These are phyloP conservation scores for Candida methanosorbosa DNA, from an alignment of 805 yeast genomes.

Conservation along the genomic window DNA sequence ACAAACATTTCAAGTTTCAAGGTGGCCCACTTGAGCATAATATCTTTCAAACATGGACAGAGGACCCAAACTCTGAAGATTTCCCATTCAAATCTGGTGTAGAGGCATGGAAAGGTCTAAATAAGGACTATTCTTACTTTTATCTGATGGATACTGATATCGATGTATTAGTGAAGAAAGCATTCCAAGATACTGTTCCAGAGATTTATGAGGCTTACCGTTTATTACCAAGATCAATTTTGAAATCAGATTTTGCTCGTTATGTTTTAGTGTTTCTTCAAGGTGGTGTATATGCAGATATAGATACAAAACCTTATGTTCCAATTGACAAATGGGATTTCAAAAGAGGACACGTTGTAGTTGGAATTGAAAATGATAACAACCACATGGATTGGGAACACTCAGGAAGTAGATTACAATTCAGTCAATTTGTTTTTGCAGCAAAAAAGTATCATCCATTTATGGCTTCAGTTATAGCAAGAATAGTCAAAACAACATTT, in stretches of 20 bases:
- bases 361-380: constrained; percentile 14
- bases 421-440: constrained; percentile 9
- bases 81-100: not conserved
- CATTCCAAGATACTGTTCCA: constrained; percentile 23
- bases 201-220: constrained; percentile 38
- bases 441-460: constrained; percentile 17
- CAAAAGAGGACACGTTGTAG: constrained; percentile 8
- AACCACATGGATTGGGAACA: constrained; percentile 12
- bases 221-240: constrained; percentile 35
- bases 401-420: constrained; percentile 12
- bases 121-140: not conserved
- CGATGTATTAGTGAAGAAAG: constrained; percentile 2
- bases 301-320: constrained; percentile 40
- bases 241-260: constrained; percentile 41
- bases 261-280: constrained; percentile 36
- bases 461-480: constrained; percentile 14
- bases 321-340: constrained; percentile 23
- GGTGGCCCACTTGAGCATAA: not conserved
- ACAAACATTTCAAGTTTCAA: not conserved
- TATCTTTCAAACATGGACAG: not conserved
- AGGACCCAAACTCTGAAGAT: not conserved
- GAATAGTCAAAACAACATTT: constrained; percentile 9
- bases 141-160: not conserved
- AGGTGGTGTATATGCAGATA: constrained; percentile 51
- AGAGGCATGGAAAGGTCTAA: not conserved